Conservation (phyloP, 2,329 filamentous ascomycete species). For the Verticillium nubilum region DNA sequence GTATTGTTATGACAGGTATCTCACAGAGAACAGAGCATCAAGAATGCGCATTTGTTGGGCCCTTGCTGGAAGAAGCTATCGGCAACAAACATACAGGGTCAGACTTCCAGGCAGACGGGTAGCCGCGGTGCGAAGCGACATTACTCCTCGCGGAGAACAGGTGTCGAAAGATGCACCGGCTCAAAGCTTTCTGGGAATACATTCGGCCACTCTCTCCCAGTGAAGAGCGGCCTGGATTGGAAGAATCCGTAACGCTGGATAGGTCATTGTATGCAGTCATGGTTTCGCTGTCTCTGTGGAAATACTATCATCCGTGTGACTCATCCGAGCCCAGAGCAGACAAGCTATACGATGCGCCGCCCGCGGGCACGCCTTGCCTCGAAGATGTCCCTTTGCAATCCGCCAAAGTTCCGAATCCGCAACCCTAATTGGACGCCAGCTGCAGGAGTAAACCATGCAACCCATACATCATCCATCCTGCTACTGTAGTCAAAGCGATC, state of each 20-base stretch:
- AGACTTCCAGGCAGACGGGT: too few relatives aligned
- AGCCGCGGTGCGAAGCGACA: too few relatives aligned
- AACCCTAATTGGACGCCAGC: not conserved
- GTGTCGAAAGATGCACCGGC: too few relatives aligned
- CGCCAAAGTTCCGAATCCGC: not conserved
- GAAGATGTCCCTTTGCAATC: not conserved
- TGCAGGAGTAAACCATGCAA: not conserved
- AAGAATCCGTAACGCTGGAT: not conserved
- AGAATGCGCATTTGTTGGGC: too few relatives aligned
- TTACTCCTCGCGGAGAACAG: too few relatives aligned
- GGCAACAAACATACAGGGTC: too few relatives aligned
- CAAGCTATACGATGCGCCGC: not conserved
- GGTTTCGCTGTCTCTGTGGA: not conserved
- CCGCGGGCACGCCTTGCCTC: not conserved
- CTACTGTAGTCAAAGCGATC: not conserved
- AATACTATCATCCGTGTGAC: not conserved
- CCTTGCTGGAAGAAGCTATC: too few relatives aligned
- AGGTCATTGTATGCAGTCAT: not conserved
- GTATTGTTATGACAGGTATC: too few relatives aligned
- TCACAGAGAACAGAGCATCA: too few relatives aligned
- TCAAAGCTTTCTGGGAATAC: too few relatives aligned
- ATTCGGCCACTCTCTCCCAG: too few relatives aligned
- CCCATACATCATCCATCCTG: not conserved
- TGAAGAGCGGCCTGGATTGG: not conserved
- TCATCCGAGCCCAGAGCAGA: not conserved